Percentiles rank a stretch among this genome's conserved stretches.
Evolutionary conservation across 148 eudicot genomes (phyloP).

Genomic region (Fallopia convolvulus): DNA sequence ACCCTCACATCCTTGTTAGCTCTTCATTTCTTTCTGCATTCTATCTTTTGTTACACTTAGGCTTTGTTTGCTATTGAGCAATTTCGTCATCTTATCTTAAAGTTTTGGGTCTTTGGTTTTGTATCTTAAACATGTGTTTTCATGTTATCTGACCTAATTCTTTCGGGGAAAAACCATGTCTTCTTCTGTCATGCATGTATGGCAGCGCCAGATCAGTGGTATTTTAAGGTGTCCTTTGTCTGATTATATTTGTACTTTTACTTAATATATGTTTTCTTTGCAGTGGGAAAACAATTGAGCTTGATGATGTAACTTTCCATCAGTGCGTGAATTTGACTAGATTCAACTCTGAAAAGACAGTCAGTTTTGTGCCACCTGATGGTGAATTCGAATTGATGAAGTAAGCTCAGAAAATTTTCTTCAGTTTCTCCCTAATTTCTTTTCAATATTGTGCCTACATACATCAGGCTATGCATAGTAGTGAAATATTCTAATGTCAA

Average conservation of each 20-base stretch:
- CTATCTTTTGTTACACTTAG: background rate
- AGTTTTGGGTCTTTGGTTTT: no score
- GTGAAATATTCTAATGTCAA: background rate
- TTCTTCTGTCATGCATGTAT: background rate
- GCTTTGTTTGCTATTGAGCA: no score
- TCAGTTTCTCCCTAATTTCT: background rate
- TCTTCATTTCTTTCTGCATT: background rate
- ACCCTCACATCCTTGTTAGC: background rate
- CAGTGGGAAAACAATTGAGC: conserved; percentile 98
- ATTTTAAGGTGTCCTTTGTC: background rate
- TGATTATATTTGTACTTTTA: background rate
- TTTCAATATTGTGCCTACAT: background rate
- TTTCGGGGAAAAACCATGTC: background rate
- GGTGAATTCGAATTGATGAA: conserved; percentile 99
- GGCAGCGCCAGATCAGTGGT: background rate
- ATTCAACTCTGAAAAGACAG: conserved; percentile 97
- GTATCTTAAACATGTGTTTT: background rate
- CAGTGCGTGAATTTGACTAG: conserved; percentile 98
- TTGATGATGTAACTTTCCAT: conserved; percentile 98
- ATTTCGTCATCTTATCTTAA: no score
- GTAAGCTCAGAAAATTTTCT: conserved; percentile 35
- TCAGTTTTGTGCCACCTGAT: conserved; percentile 99
- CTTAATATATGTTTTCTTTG: conserved; percentile 16
- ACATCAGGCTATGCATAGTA: background rate
- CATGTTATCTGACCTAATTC: background rate